Evolutionary conservation across 257 asterid species (phyloP), one percentile per base, ranked within the genome.

Genomic region (Solanum megistacrolobum): DNA sequence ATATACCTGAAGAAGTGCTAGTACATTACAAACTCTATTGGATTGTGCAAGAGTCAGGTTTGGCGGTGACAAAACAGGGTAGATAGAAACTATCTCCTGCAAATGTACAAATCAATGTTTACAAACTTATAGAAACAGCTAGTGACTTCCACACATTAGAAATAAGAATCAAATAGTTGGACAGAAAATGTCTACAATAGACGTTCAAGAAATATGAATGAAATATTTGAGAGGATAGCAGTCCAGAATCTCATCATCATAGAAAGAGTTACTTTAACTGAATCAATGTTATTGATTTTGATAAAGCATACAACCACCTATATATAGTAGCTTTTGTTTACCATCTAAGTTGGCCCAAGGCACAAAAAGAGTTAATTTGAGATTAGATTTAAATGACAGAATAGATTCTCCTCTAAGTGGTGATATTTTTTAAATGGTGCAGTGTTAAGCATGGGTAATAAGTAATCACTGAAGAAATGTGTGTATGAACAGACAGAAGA

Each of bases 1-100:
- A 60, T 86, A 74, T 66, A 91, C 93, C 94, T 92, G 93, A 87
- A 92, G 86, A 86, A 92, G 92, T 20, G 90, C 89, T 66, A 90
- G 89, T 39, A 73, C 91, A 85, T 92, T 83, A 89, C 92, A 89
- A 32, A 65, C 91, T 85, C 91, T 91, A 43, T 84, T 86, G 39
- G 93, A 90, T 89, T 90, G 88, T 36, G 88, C 93, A 62, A 27
- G 71, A 21, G 91, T 89, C 46, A 92, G 76, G 14, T 83, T 81
- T 86, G 91, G 87, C 18, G 89, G 89, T 46, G 92, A 86, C 87
- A 92, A 73, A 21, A 84, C 62, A 23, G 90, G 89, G 75, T 90
- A 91, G 85, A 91, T 32, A 7, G 89, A 79, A 60, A 89, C 55
- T 79, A 92, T 76, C 87, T 92, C 94, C 94, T 92, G 83, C 91